A percentile compares a stretch with the other conserved stretches of the same genome.
These are phyloP conservation scores for Pelargonium myrrhifolium DNA, from an alignment of 441 rosid species.

Conservation along the genomic window DNA sequence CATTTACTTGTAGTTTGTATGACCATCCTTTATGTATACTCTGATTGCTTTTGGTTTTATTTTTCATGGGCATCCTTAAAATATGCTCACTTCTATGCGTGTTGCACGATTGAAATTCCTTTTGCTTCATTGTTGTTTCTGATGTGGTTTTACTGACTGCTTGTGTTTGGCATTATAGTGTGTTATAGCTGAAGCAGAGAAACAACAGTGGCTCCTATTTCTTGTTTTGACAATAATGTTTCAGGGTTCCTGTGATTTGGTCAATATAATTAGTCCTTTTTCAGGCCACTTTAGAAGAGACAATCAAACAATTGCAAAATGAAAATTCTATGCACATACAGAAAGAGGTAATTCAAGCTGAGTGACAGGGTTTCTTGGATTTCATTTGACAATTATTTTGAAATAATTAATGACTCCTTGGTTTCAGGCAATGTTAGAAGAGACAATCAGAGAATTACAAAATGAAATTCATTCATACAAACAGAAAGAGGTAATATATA, in stretches of 20 bases:
- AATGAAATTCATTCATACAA: conserved; percentile 19
- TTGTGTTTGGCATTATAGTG: conserved; percentile 15
- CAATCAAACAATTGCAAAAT: conserved; percentile 2
- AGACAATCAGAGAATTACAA: background rate
- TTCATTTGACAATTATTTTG: background rate
- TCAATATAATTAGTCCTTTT: background rate
- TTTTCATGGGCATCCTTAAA: background rate
- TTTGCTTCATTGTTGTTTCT: background rate
- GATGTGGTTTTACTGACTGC: background rate
- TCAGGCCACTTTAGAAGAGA: background rate
- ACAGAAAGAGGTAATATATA: conserved; percentile 41
- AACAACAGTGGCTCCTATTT: conserved; percentile 22
- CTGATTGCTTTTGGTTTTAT: background rate
- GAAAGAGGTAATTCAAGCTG: background rate
- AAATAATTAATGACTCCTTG: background rate
- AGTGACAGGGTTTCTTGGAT: background rate
- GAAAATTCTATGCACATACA: background rate
- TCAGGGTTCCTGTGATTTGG: background rate
- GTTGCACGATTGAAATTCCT: background rate
- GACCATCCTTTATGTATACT: background rate
- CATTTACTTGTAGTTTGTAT: background rate
- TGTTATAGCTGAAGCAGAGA: conserved; percentile 25
- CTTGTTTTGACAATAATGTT: conserved; percentile 9
- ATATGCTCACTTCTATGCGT: background rate
- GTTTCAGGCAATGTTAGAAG: conserved; percentile 13